Conservation (phyloP, 1,284 basidiomycete genomes). For the Boletus mariae region DNA sequence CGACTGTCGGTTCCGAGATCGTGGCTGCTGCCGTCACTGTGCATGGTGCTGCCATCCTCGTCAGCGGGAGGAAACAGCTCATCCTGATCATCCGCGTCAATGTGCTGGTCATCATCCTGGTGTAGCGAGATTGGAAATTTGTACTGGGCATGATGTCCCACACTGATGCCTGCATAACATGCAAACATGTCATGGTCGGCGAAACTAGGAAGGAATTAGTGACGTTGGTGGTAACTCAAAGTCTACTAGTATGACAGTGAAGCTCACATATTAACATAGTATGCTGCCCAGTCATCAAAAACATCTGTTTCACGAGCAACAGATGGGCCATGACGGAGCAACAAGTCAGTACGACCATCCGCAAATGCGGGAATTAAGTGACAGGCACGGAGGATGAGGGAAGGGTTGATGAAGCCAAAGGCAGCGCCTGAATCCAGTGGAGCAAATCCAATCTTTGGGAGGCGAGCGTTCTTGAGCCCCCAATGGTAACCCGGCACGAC, state of each 20-base stretch:
- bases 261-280: conserved; percentile 11
- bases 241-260: too few relatives aligned
- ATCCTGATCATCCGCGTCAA: neutral
- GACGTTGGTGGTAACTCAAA: too few relatives aligned
- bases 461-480: conserved; percentile 3
- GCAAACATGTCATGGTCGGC: neutral
- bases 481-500: neutral
- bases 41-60: too few relatives aligned
- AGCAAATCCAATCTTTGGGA: conserved; percentile 11
- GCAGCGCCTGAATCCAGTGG: neutral
- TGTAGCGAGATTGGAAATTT: neutral
- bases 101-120: neutral
- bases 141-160: neutral
- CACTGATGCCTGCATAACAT: neutral
- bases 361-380: conserved; percentile 10
- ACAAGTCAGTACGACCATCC: neutral
- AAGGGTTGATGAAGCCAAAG: conserved; percentile 14
- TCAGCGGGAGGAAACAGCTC: too few relatives aligned
- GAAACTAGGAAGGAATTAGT: neutral
- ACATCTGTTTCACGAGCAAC: neutral
- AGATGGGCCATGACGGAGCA: conserved; percentile 1
- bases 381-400: conserved; percentile 8
- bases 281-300: conserved; percentile 8
- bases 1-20: too few relatives aligned
- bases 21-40: too few relatives aligned